Base-by-base conservation (phyloP, 1,139 yeast genomes). In the Diutina ranongensis region DNA sequence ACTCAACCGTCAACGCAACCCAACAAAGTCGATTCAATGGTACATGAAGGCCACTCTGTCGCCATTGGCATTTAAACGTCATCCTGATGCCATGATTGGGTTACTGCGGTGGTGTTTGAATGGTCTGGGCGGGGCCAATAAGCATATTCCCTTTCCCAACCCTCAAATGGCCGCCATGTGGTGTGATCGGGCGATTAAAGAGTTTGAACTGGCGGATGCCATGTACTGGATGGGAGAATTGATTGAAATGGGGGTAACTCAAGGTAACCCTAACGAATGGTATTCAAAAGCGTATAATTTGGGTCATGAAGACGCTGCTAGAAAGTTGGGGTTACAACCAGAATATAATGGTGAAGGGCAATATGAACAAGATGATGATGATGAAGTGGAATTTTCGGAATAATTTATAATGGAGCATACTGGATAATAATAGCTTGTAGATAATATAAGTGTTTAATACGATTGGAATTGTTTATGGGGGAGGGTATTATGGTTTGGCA, bases 101-200 rank as follows among this genome's bases (percentile, higher is more conserved):
- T 69, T 92, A 48, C 78, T 88, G 50, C 89, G 97, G 44, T 92
- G 98, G 97, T 85, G 83, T 57, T 68, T 92, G 51, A 79, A 86
- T 0, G 97, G 97, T 2, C 78, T 84, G 3, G 74, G 77, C 12
- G 86, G 83, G 0, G 67, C 52, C 22, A 62, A 65, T 47, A 67
- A 64, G 50, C 64, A 67, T 47, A 63, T 87, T 27, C 74, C 94
- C 41, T 66, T 69, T 38, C 82, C 85, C 35, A 78, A 79, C 55
- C 92, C 85, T 46, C 80, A 79, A 44, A 72, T 84, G 59, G 95
- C 97, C 0, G 80, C 83, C 49, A 66, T 83, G 52, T 92, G 97
- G 97, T 94, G 95, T 34, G 77, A 86, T 46, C 74, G 85, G 50
- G 89, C 95, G 0, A 81, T 94, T 2, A 83, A 82, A 52, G 84